These are phyloP conservation scores for Kernera saxatilis DNA, from an alignment of 345 rosid species.

Conservation along the genomic window DNA sequence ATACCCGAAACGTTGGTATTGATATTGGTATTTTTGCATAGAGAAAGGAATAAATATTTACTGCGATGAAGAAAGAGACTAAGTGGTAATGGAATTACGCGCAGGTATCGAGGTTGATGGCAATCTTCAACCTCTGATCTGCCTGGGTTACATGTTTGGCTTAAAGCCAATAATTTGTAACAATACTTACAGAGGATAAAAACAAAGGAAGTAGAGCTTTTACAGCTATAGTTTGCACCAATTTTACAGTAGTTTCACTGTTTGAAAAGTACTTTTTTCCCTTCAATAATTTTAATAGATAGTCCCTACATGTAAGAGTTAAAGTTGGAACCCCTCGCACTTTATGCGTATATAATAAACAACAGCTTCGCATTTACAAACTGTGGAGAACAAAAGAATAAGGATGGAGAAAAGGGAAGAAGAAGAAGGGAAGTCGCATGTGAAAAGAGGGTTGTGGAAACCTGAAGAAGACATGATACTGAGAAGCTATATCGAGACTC, in stretches of 20 bases:
- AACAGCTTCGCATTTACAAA: neutral
- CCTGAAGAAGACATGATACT: slow-evolving; percentile 82
- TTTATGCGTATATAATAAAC: neutral
- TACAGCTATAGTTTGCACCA: slow-evolving; percentile 32
- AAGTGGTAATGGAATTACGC: slow-evolving; percentile 22
- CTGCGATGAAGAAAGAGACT: neutral
- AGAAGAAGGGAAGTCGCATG: slow-evolving; percentile 34
- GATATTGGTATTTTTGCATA: neutral
- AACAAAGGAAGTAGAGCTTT: slow-evolving; percentile 19
- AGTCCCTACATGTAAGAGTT: slow-evolving; percentile 31
- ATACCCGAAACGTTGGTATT: too few relatives aligned
- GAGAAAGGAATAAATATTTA: neutral
- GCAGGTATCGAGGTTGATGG: slow-evolving; percentile 30
- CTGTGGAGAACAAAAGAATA: neutral
- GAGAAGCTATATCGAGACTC: slow-evolving; percentile 56
- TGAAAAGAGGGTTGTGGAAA: slow-evolving; percentile 75
- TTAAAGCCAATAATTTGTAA: slow-evolving; percentile 21
- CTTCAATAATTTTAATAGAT: slow-evolving; percentile 23
- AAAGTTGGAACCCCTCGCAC: slow-evolving; percentile 21
- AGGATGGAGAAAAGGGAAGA: slow-evolving; percentile 35
- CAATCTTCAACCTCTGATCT: slow-evolving; percentile 28
- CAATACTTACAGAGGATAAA: neutral
- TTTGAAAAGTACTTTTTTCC: slow-evolving; percentile 17
- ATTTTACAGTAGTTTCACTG: slow-evolving; percentile 23
- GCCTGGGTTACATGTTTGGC: slow-evolving; percentile 14